phyloP scores from a whole-genome alignment of 2,329 filamentous ascomycete genomes.

The Phoma herbarum region DNA sequence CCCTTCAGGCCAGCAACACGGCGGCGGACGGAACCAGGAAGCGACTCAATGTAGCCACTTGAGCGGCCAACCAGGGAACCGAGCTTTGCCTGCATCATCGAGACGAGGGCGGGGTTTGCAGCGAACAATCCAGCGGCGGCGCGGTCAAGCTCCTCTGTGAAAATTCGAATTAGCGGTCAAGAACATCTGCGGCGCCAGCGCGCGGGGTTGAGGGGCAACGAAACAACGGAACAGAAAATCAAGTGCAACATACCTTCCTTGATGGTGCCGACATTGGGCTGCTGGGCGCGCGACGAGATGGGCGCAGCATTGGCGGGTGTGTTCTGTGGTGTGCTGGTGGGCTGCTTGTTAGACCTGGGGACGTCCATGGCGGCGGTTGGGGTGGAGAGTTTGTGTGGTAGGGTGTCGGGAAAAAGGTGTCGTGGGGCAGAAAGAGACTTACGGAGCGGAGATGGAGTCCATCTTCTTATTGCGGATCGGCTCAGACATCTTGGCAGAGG shows the following conservation, averaged over 20 bases:
- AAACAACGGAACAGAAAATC: constrained; percentile 14
- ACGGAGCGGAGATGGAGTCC: constrained; percentile 70
- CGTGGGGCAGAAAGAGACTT: constrained; percentile 54
- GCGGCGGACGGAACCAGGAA: constrained; percentile 86
- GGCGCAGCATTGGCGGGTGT: constrained; percentile 94
- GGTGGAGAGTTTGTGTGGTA: constrained; percentile 30
- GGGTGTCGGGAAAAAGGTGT: constrained; percentile 34
- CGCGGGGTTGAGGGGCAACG: constrained; percentile 43
- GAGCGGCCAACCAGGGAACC: constrained; percentile 92
- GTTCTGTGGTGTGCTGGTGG: constrained; percentile 91
- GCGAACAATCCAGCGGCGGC: constrained; percentile 92
- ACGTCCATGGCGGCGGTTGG: constrained; percentile 40
- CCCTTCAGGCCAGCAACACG: constrained; percentile 96
- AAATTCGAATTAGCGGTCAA: constrained; percentile 51
- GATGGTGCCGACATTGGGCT: constrained; percentile 92
- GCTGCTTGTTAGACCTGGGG: constrained; percentile 43
- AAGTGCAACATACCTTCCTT: constrained; percentile 78
- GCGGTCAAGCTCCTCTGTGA: constrained; percentile 87
- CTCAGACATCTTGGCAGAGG: constrained; percentile 66
- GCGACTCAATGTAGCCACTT: constrained; percentile 96
- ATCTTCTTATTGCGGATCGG: constrained; percentile 73
- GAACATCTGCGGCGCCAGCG: constrained; percentile 28
- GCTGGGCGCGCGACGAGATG: constrained; percentile 96
- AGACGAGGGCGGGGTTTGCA: constrained; percentile 91
- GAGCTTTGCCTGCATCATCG: constrained; percentile 98